phyloP scores from a whole-genome alignment of 1,284 basidiomycete species.

The Ganoderma leucocontextum region DNA sequence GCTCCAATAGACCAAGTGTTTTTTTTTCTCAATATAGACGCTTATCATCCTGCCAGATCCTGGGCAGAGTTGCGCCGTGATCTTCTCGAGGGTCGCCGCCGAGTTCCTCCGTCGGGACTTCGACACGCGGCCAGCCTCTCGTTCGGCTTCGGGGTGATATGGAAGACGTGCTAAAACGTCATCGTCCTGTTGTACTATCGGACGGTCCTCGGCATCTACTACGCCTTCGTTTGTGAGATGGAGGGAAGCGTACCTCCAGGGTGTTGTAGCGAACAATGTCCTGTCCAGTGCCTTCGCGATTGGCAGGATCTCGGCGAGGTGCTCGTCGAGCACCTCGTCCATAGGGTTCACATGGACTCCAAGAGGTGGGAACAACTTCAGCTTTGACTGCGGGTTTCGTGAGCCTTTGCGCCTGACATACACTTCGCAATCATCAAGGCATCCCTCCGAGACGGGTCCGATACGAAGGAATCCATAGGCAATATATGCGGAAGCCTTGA shows the following conservation, averaged over 20 bases:
- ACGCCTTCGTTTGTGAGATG: neutral
- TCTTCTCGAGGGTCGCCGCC: conserved; percentile 66
- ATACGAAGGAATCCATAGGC: conserved; percentile 62
- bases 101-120: conserved; percentile 54
- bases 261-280: conserved; percentile 86
- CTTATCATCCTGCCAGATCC: neutral
- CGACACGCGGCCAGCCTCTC: conserved; percentile 69
- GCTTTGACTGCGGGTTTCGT: neutral
- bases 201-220: neutral
- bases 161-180: conserved; percentile 87
- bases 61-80: conserved; percentile 58
- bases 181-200: conserved; percentile 84
- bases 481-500: too few species aligned
- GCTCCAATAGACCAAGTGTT: neutral
- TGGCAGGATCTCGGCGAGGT: conserved; percentile 76
- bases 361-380: neutral
- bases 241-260: conserved; percentile 57
- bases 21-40: neutral
- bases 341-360: conserved; percentile 80
- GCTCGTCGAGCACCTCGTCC: conserved; percentile 83
- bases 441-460: conserved; percentile 87
- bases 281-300: conserved; percentile 75
- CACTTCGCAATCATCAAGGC: conserved; percentile 90
- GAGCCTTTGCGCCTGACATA: conserved; percentile 42
- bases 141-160: conserved; percentile 88